Evolutionary conservation across 192 early-diverging fungal genomes (phyloP), one percentile per base, ranked within the genome.

Genomic region (Rhizophagus clarus): DNA sequence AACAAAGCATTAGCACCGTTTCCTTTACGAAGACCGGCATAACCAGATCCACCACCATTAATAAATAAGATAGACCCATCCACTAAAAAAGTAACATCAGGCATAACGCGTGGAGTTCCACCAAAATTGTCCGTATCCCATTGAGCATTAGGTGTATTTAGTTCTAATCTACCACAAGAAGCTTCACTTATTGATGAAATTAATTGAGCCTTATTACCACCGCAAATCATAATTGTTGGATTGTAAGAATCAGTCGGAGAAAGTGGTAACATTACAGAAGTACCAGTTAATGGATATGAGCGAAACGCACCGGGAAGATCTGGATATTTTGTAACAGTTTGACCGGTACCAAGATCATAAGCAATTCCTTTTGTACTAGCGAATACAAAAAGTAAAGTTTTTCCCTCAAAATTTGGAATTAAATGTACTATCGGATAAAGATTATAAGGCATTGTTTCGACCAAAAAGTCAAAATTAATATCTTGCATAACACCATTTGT

Each of bases 191-290:
- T 77, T 12, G 84, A 49, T 22, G 81, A 80, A 17, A 73, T 76
- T 22, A 83, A 81, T 79, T 84, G 81, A 2, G 67, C 49, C 69
- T 85, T 70, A 6, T 83, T 81, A 15, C 91, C 91, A 70, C 91
- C 91, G 60, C 91, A 92, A 11, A 92, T 77, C 56, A 92, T 73
- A 11, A 92, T 86, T 45, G 87, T 83, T 12, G 88, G 85, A 2
- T 79, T 81, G 67, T 91, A 90, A 74, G 91, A 83, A 37, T 91
- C 89, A n/a, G 77, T 76, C 1, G 89, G 87, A 28, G 82, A 81
- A 67, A 92, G 40, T 24, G 91, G 90, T 22, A 92, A 81, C 81
- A 92, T 82, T 1, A 88, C 76, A 72, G 87, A 82, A 14, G 85
- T 82, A 11, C 85, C 88, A 40, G 91, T 91, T 70, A 88, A 80